Evolutionary conservation across 148 eudicot species (phyloP), one percentile per base, ranked within the genome.

Genomic region (Vaccinium vitisidaea): DNA sequence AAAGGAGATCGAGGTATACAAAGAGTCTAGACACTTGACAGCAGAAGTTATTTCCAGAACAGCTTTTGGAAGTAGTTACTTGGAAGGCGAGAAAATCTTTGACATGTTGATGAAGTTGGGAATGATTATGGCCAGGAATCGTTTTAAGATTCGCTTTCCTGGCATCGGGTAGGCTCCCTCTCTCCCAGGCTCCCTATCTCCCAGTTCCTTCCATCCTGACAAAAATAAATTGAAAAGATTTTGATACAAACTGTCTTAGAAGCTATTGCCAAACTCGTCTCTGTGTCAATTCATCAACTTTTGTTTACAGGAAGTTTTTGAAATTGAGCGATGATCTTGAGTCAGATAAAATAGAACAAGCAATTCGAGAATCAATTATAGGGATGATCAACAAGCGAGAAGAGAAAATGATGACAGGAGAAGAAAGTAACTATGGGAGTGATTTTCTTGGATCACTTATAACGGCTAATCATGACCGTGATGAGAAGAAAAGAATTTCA

Each of bases 61-160:
- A 50, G 80, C 80, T 9, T 77, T 77, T 50, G 80, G 80, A 50
- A 79, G 81, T 14, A 79, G 81, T 36, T 79, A 23, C n/a, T 1
- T 10, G 46, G 65, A 79, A 79, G 81, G 81, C 10, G 15, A 79
- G 65, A 79, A 79, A 43, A 79, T 27, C 27, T 79, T 53, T 30
- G 81, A 79, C 13, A 79, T 79, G 81, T 52, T 79, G 43, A 30
- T 1, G 21, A 13, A 27, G 46, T 5, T 79, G 63, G 63, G n/a
- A 15, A 23, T 79, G 30, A 53, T 13, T 15, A 1, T 6, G 10
- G n/a, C 9, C 54, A 53, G 14, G 55, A 53, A 10, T 0, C 1
- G 21, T 55, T 79, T 18, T 0, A 27, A 52, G 23, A 53, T 79
- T 30, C 19, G 65, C 19, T 2, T 79, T 5, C 81, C 81, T 14